These are phyloP conservation scores for Hypoxylon lenormandii DNA, from an alignment of 495 filamentous ascomycete species.

Conservation along the genomic window DNA sequence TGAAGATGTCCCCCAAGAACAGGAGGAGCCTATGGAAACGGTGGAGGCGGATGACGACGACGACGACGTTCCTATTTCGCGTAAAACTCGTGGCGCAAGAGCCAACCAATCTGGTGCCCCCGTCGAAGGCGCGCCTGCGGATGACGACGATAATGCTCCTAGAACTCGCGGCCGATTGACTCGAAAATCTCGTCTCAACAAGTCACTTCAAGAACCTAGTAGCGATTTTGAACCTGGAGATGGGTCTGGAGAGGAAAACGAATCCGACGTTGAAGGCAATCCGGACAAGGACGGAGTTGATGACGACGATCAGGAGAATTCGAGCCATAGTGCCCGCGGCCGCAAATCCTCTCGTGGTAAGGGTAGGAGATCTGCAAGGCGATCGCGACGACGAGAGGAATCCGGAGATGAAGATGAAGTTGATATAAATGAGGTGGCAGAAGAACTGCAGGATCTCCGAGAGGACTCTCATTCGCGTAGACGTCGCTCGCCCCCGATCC, in stretches of 20 bases:
- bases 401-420: constrained; percentile 74
- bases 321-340: constrained; percentile 56
- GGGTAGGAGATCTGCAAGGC: constrained; percentile 52
- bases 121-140: constrained; percentile 55
- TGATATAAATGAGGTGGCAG: constrained; percentile 79
- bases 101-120: constrained; percentile 40
- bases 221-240: constrained; percentile 89
- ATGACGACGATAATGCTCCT: constrained; percentile 47
- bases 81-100: constrained; percentile 64
- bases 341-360: constrained; percentile 54
- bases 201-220: constrained; percentile 72
- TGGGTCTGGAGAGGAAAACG: constrained; percentile 67
- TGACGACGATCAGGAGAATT: constrained; percentile 59
- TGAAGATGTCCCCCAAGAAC: constrained; percentile 57
- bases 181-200: constrained; percentile 66
- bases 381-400: constrained; percentile 49
- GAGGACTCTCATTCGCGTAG: constrained; percentile 61
- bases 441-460: constrained; percentile 78
- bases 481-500: constrained; percentile 67
- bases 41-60: constrained; percentile 66
- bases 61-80: constrained; percentile 70
- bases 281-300: constrained; percentile 43
- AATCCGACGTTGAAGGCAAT: constrained; percentile 58
- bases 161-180: constrained; percentile 59
- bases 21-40: constrained; percentile 51